Evolutionary conservation across 495 filamentous ascomycete species (phyloP), one percentile per base, ranked within the genome.

Genomic region (Aspergillus mulundensis): DNA sequence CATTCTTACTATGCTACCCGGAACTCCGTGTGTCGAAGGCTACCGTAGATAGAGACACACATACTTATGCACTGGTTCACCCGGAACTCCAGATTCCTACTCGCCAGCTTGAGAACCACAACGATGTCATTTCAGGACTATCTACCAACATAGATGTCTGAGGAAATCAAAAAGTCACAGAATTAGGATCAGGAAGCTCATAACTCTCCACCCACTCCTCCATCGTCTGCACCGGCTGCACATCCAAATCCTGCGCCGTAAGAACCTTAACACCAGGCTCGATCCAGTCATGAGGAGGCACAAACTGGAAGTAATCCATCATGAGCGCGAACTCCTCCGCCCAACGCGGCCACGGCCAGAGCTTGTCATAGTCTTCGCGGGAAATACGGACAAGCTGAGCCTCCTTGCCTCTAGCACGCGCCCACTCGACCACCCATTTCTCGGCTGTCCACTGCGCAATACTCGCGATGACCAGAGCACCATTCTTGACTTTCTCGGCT

Each of bases 401-500:
- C 50, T 60, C 41, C 4, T 60, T 66, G 11, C 71, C 74, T 34
- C 68, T 67, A 0, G 60, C 65, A 41, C 60, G 44, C 8, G 68
- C 68, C 77, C 74, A 80, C 3, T 63, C 32, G 5, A 11, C 32
- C 7, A 36, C 32, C 32, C 32, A 36, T 10, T 36, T 36, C 32
- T 15, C 71, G 0, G 61, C 62, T 0, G 67, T 71, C 1, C 23
- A 49, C 12, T 43, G 40, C 51, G 72, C 71, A 0, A 55, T 57
- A 5, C 45, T 16, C 0, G 69, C 71, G 5, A 68, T 38, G 3
- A 79, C 75, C 30, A 67, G 53, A 11, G 54, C 63, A 1, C 63
- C 68, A 3, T 25, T 41, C 18, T 15, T 36, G 11, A 36, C 32
- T 15, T 36, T 32, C 5, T 70, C 71, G 2, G 60, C 61, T 0